Percentiles rank a stretch among this genome's conserved stretches.
These are phyloP conservation scores for Candida oleophila DNA, from an alignment of 805 yeast genomes.

Conservation along the genomic window DNA sequence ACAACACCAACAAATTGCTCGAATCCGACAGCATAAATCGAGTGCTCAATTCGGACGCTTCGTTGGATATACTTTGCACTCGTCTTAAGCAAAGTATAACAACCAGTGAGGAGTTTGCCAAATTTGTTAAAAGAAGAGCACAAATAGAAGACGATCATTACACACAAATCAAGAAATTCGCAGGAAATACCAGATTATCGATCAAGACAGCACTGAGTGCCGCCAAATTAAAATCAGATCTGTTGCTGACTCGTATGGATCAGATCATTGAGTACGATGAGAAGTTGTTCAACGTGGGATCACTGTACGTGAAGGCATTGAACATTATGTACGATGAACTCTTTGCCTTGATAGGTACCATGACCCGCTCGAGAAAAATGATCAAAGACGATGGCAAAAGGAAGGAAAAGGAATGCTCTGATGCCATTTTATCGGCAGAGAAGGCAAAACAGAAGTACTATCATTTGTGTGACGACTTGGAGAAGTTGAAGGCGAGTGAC, in stretches of 20 bases:
- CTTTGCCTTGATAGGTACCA: conserved; percentile 63
- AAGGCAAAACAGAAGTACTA: conserved; percentile 78
- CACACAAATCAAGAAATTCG: conserved; percentile 69
- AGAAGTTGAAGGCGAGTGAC: conserved; percentile 74
- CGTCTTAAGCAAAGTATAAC: conserved; percentile 77
- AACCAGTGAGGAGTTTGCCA: conserved; percentile 83
- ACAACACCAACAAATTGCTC: conserved; percentile 24
- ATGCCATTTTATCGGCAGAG: conserved; percentile 80
- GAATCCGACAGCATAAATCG: conserved; percentile 50
- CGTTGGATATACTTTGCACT: conserved; percentile 68
- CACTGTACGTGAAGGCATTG: conserved; percentile 74
- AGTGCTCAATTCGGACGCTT: conserved; percentile 67
- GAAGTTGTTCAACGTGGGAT: conserved; percentile 62
- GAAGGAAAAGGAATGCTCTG: conserved; percentile 80
- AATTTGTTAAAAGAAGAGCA: conserved; percentile 76
- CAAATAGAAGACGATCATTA: conserved; percentile 76
- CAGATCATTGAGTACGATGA: conserved; percentile 77
- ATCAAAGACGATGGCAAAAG: conserved; percentile 80
- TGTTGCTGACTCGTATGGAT: conserved; percentile 66
- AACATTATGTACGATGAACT: conserved; percentile 86
- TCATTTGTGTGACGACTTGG: conserved; percentile 82
- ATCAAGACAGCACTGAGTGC: conserved; percentile 41
- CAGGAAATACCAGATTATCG: conserved; percentile 51
- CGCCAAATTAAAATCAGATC: conserved; percentile 52
- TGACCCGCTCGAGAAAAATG: conserved; percentile 69